Percentiles rank a stretch among this genome's conserved stretches.
Conservation (phyloP, 2,329 filamentous ascomycete genomes). For the Colletotrichum agaves region DNA sequence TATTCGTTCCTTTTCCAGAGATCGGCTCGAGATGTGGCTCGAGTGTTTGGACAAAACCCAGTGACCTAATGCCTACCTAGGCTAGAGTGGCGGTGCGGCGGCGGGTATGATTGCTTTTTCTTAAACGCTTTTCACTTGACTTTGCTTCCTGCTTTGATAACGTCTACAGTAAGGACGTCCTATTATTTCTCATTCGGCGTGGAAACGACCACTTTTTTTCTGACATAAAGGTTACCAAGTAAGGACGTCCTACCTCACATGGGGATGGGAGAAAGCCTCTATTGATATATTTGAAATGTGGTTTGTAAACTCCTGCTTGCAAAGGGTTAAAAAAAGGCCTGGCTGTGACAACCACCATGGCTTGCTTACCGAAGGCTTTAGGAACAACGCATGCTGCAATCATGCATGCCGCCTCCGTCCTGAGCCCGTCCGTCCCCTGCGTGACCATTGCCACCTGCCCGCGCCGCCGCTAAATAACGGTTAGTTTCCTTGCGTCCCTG, state of each 20-base stretch:
- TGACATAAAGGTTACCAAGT: too few relatives aligned
- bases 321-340: not conserved
- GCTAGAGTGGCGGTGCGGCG: not conserved
- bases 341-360: not conserved
- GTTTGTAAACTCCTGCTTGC: too few relatives aligned
- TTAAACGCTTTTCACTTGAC: not conserved
- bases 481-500: not conserved
- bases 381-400: not conserved
- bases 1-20: not conserved
- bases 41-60: not conserved
- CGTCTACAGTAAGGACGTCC: too few relatives aligned
- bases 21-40: not conserved
- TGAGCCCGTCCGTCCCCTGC: not conserved
- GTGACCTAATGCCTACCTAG: not conserved
- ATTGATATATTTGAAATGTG: conserved; percentile 6
- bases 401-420: not conserved
- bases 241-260: not conserved
- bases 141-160: too few relatives aligned
- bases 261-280: not conserved
- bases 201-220: too few relatives aligned
- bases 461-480: not conserved
- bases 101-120: not conserved
- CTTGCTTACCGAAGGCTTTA: not conserved
- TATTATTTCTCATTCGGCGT: too few relatives aligned
- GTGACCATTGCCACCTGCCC: conserved; percentile 5